A percentile compares a stretch with the other conserved stretches of the same genome.
Evolutionary conservation across 2,329 filamentous ascomycete genomes (phyloP).

Genomic region (Claviceps capensis): DNA sequence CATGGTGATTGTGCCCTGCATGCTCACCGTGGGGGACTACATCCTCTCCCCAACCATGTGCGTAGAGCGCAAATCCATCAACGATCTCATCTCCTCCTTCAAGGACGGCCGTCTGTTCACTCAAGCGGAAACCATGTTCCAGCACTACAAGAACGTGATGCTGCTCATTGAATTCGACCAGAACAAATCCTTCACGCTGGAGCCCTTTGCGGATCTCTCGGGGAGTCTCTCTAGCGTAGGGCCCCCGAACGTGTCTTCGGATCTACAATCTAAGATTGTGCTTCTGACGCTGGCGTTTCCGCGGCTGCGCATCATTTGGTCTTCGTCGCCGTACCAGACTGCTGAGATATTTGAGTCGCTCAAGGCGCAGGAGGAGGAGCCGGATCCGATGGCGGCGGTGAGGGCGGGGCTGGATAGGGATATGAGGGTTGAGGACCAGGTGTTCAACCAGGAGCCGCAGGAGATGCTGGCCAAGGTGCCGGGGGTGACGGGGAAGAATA

Average conservation of each 20-base stretch:
- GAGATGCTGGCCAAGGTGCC: conserved; percentile 83
- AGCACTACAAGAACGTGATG: conserved; percentile 80
- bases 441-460: conserved; percentile 73
- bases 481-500: conserved; percentile 67
- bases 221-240: conserved; percentile 50
- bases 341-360: conserved; percentile 93
- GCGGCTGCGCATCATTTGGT: conserved; percentile 84
- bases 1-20: conserved; percentile 83
- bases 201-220: conserved; percentile 57
- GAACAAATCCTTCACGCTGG: conserved; percentile 92
- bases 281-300: conserved; percentile 88
- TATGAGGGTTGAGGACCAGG: conserved; percentile 49
- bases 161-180: conserved; percentile 96
- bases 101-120: conserved; percentile 82
- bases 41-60: conserved; percentile 83
- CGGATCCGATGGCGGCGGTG: conserved; percentile 78
- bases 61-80: conserved; percentile 86
- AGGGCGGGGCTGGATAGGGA: conserved; percentile 54
- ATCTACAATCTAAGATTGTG: conserved; percentile 84
- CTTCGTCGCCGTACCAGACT: conserved; percentile 82
- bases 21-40: conserved; percentile 94
- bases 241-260: conserved; percentile 44
- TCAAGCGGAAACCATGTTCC: conserved; percentile 87
- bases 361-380: conserved; percentile 80
- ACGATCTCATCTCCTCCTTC: conserved; percentile 83